Base-by-base conservation (phyloP, 2,329 filamentous ascomycete genomes). In the Arthroderma sp. region DNA sequence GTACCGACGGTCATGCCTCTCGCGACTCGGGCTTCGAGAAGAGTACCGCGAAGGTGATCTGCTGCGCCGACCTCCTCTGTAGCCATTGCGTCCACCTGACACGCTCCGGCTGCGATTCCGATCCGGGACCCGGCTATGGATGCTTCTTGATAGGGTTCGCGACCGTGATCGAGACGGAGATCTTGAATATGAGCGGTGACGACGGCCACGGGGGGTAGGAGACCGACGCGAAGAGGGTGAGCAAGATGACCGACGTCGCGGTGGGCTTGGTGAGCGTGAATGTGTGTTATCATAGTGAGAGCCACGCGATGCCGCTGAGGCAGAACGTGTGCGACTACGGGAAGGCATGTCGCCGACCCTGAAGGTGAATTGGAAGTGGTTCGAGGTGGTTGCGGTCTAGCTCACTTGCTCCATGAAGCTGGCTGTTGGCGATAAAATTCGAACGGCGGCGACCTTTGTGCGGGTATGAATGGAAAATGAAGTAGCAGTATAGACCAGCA, bases 1-100 rank as follows among this genome's bases (percentile, higher is more conserved):
- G 48, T 65, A 61, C 34, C 62, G 53, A 42, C 60, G 58, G 50
- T 48, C 60, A 61, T 45, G 63, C 57, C 57, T 65, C 60, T 55
- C 59, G 55, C 53, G 68, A 64, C 53, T 66, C 44, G 54, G 58
- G 49, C 61, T 66, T 47, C 60, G 58, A 29, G 48, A 51, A 22
- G 58, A 59, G 46, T 51, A 47, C 31, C 48, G 41, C 7, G 48
- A 50, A 7, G 40, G 6, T 7, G 48, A 48, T 34, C 46, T 49
- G 43, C 46, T 38, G 28, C 46, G 50, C 42, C 52, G 44, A 7
- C 45, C 48, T 32, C 49, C 51, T 7, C 46, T 49, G 39, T 53
- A 40, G 7, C 56, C 57, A 52, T 58, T 59, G 27, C 53, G 46
- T 30, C 48, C 42, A 9, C 38, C 39, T 30, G 40, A 43, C n/a